These are phyloP conservation scores for Fusarium verrucosum DNA, from an alignment of 2,329 filamentous ascomycete species.

Conservation along the genomic window DNA sequence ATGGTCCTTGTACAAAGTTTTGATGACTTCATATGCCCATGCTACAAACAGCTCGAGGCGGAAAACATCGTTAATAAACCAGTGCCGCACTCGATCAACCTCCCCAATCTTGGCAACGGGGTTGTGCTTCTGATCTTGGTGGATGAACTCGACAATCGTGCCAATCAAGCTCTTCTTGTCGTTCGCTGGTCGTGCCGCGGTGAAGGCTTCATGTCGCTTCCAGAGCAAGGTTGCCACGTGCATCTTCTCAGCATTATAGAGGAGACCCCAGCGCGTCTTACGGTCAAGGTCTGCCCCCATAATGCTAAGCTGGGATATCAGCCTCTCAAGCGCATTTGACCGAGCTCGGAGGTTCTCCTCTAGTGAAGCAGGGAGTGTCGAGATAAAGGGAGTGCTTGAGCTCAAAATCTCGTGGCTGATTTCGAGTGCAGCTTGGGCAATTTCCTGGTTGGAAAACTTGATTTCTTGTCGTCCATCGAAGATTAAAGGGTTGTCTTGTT, in stretches of 20 bases:
- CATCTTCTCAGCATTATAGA: constrained; percentile 93
- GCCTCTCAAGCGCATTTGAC: constrained; percentile 75
- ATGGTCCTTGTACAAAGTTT: constrained; percentile 72
- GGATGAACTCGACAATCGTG: constrained; percentile 78
- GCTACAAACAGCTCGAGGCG: constrained; percentile 78
- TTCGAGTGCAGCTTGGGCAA: constrained; percentile 78
- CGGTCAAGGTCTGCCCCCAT: constrained; percentile 73
- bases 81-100: constrained; percentile 82
- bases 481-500: constrained; percentile 86
- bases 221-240: constrained; percentile 81
- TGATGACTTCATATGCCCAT: constrained; percentile 81
- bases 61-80: constrained; percentile 81
- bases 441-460: constrained; percentile 73
- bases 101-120: constrained; percentile 72
- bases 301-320: constrained; percentile 75
- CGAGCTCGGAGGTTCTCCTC: constrained; percentile 82
- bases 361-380: constrained; percentile 76
- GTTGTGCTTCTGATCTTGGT: constrained; percentile 77
- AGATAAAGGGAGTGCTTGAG: constrained; percentile 79
- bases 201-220: constrained; percentile 78
- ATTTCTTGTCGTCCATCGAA: constrained; percentile 75
- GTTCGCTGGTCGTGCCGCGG: constrained; percentile 65
- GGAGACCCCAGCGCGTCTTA: constrained; percentile 76
- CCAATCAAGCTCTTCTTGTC: constrained; percentile 76
- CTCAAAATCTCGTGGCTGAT: constrained; percentile 84